phyloP scores from a whole-genome alignment of 139 green algal species.

The Zygnema cylindricum region DNA sequence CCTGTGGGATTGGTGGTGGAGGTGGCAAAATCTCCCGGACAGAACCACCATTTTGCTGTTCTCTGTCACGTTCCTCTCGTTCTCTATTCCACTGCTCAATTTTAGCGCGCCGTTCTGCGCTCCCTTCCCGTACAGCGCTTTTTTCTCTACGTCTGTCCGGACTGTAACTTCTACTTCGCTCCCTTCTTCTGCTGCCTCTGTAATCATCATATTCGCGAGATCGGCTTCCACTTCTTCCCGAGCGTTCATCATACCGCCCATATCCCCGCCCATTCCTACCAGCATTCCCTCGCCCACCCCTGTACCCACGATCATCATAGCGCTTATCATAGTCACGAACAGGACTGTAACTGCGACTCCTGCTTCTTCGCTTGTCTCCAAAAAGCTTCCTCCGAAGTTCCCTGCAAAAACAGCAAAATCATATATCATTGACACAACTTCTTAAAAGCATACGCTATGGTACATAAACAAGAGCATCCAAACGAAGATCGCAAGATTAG shows the following conservation, averaged over 20 bases:
- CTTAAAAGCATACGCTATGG: too few species aligned
- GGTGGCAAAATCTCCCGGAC: neutral
- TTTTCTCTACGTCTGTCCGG: constrained; percentile 33
- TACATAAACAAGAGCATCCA: constrained; percentile 18
- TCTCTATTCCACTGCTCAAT: constrained; percentile 65
- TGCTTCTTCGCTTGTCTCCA: constrained; percentile 51
- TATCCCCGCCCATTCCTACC: constrained; percentile 16
- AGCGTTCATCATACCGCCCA: constrained; percentile 31
- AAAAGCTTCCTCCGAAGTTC: constrained; percentile 61
- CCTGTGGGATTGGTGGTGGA: neutral
- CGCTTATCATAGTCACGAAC: neutral
- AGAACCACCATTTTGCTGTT: neutral
- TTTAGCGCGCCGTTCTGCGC: constrained; percentile 53
- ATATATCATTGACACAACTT: too few species aligned
- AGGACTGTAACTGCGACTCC: constrained; percentile 34
- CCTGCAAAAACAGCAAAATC: too few species aligned
- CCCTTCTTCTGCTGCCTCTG: constrained; percentile 25
- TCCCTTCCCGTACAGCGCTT: constrained; percentile 43
- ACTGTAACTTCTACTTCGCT: constrained; percentile 46
- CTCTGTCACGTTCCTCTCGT: constrained; percentile 49
- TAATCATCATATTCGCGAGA: constrained; percentile 21
- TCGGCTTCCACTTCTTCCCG: constrained; percentile 6
- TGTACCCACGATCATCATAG: constrained; percentile 7
- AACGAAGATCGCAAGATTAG: neutral
- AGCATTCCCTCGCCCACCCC: constrained; percentile 29